Evolutionary conservation across 2,329 filamentous ascomycete species (phyloP).

Genomic region (Fusarium sp.): DNA sequence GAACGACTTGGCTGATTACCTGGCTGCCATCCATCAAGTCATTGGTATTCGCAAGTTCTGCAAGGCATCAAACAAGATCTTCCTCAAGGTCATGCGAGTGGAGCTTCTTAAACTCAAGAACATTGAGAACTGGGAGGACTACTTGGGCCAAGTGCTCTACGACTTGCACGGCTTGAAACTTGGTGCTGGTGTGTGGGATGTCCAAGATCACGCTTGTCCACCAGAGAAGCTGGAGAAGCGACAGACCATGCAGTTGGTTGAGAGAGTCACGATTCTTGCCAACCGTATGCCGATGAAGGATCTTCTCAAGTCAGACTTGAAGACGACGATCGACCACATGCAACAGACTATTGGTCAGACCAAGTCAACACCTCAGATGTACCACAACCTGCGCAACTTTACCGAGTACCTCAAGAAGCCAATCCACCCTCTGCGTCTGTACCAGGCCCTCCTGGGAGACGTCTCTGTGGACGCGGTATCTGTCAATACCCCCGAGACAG

Average conservation of each 20-base stretch:
- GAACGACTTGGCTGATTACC: constrained; percentile 80
- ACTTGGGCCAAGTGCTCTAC: constrained; percentile 86
- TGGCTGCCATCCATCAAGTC: constrained; percentile 85
- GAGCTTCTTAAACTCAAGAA: constrained; percentile 83
- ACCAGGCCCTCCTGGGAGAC: constrained; percentile 82
- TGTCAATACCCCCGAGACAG: constrained; percentile 75
- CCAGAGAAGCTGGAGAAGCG: constrained; percentile 82
- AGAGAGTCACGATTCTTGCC: constrained; percentile 84
- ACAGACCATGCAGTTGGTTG: constrained; percentile 83
- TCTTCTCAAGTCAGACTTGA: constrained; percentile 89
- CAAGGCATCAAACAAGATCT: constrained; percentile 85
- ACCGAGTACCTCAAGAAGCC: constrained; percentile 84
- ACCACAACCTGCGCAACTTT: constrained; percentile 88
- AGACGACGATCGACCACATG: constrained; percentile 90
- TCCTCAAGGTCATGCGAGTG: constrained; percentile 88
- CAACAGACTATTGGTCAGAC: constrained; percentile 85
- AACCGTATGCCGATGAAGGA: constrained; percentile 91
- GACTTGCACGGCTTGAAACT: constrained; percentile 87
- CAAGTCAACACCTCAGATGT: constrained; percentile 82
- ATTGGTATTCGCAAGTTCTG: constrained; percentile 88
- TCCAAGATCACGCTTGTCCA: constrained; percentile 83
- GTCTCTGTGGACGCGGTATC: constrained; percentile 78
- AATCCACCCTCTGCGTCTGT: constrained; percentile 84
- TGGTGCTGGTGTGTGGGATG: constrained; percentile 72
- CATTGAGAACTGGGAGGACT: constrained; percentile 85